Conservation (phyloP, 2,329 filamentous ascomycete species). For the Apiospora aurea region DNA sequence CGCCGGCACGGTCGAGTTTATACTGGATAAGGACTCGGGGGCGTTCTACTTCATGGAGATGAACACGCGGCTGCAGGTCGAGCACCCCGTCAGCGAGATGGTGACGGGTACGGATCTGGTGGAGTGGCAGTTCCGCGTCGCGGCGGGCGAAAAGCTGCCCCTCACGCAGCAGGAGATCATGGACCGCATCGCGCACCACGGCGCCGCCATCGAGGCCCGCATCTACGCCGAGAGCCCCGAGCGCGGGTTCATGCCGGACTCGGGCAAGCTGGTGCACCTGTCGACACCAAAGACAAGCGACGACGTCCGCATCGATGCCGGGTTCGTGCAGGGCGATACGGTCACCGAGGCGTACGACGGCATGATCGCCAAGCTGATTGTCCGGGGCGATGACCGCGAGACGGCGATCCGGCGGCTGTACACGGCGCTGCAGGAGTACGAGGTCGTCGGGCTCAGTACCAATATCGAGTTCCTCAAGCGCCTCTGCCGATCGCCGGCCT, state of each 20-base stretch:
- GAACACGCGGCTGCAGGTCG: constrained; percentile 91
- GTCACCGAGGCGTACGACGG: constrained; percentile 96
- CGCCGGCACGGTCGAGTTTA: constrained; percentile 89
- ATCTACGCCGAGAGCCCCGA: constrained; percentile 97
- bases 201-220: constrained; percentile 91
- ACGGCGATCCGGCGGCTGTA: constrained; percentile 84
- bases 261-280: constrained; percentile 85
- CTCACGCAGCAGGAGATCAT: constrained; percentile 71
- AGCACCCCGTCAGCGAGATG: constrained; percentile 88
- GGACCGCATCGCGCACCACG: constrained; percentile 73
- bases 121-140: constrained; percentile 90
- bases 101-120: constrained; percentile 79
- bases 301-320: constrained; percentile 89
- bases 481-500: constrained; percentile 81
- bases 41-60: constrained; percentile 86
- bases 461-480: constrained; percentile 97
- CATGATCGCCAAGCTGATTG: constrained; percentile 98
- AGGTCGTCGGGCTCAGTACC: constrained; percentile 90
- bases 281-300: constrained; percentile 72
- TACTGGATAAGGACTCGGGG: constrained; percentile 82
- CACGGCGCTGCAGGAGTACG: constrained; percentile 83
- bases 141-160: constrained; percentile 63
- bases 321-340: constrained; percentile 89
- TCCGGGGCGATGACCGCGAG: constrained; percentile 78
- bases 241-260: constrained; percentile 92